phyloP scores from a whole-genome alignment of 768 basidiomycete genomes.

The Amyloporia xantha region DNA sequence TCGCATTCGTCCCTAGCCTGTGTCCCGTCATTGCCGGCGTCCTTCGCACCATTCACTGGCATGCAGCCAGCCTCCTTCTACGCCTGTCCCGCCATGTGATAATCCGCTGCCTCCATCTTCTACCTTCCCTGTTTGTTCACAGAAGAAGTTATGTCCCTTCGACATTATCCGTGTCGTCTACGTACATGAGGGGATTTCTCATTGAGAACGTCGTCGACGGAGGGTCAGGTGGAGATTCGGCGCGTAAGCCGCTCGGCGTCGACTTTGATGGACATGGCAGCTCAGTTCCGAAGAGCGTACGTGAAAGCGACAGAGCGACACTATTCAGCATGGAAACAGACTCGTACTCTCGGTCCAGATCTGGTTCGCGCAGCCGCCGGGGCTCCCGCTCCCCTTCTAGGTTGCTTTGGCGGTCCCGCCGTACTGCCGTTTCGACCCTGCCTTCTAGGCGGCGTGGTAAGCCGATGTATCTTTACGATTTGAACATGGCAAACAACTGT shows the following conservation, averaged over 20 bases:
- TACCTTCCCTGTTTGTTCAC: conserved; percentile 7
- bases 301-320: conserved; percentile 47
- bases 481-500: no score
- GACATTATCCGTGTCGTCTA: neutral
- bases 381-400: no score
- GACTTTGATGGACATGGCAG: conserved; percentile 45
- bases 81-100: conserved; percentile 6
- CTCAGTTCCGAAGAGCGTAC: conserved; percentile 52
- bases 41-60: conserved; percentile 1
- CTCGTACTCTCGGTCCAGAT: conserved; percentile 10
- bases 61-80: conserved; percentile 4
- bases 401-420: no score
- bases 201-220: neutral
- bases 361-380: conserved; percentile 19
- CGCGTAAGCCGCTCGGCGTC: conserved; percentile 32
- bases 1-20: conserved; percentile 24
- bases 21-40: no score
- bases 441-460: no score
- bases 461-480: no score
- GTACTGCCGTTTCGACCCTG: no score
- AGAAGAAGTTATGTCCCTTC: no score
- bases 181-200: conserved; percentile 10
- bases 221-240: conserved; percentile 2
- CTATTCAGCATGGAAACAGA: conserved; percentile 36
- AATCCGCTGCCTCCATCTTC: conserved; percentile 11